These are phyloP conservation scores for Pseudocercospora crystallina DNA, from an alignment of 2,329 filamentous ascomycete species.

Conservation along the genomic window DNA sequence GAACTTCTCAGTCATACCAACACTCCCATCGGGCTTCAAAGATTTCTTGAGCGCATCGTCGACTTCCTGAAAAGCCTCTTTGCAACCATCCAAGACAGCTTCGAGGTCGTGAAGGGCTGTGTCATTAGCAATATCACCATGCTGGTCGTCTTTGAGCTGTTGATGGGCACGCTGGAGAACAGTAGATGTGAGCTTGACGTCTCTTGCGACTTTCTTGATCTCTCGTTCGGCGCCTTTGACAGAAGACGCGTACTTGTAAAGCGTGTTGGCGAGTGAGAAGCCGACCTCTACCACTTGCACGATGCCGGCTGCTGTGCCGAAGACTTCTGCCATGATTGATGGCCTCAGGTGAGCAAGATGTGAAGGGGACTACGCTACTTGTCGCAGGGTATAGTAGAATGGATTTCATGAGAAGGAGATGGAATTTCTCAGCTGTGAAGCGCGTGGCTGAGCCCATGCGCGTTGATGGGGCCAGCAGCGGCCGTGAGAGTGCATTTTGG, in stretches of 20 bases:
- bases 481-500: no score
- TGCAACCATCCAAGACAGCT: slow-evolving; percentile 14
- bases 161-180: slow-evolving; percentile 10
- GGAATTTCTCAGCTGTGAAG: no score
- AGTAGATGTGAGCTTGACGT: slow-evolving; percentile 17
- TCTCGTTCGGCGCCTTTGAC: slow-evolving; percentile 19
- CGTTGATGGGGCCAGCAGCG: no score
- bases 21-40: not conserved
- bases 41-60: slow-evolving; percentile 8
- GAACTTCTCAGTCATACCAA: slow-evolving; percentile 6
- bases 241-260: slow-evolving; percentile 11
- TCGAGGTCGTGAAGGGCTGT: slow-evolving; percentile 14
- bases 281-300: slow-evolving; percentile 20
- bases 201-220: slow-evolving; percentile 14
- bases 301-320: slow-evolving; percentile 12
- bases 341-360: no score
- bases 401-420: no score
- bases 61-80: slow-evolving; percentile 20
- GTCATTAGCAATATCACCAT: slow-evolving; percentile 3
- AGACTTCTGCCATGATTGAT: slow-evolving; percentile 13
- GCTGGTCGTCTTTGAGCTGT: slow-evolving; percentile 8
- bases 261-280: slow-evolving; percentile 15
- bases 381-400: no score
- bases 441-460: no score
- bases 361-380: no score